These are phyloP conservation scores for Aureobasidium sp. DNA, from an alignment of 2,329 filamentous ascomycete genomes.

Conservation along the genomic window DNA sequence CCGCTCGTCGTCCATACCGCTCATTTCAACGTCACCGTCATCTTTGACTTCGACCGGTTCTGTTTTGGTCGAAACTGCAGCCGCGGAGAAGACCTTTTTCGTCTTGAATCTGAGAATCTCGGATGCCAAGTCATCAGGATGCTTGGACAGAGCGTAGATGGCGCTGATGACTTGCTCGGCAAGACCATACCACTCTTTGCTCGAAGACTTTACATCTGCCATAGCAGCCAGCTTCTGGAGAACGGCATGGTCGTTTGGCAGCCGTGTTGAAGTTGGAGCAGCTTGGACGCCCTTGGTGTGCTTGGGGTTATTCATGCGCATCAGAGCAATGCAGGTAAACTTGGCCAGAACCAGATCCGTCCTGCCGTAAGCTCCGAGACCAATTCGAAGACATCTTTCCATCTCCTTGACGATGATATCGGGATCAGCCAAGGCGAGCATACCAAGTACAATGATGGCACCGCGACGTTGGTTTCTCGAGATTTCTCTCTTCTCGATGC, in stretches of 20 bases:
- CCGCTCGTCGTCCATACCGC: conserved; percentile 24
- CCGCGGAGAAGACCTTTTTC: conserved; percentile 63
- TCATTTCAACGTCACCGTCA: conserved; percentile 32
- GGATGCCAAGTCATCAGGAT: conserved; percentile 87
- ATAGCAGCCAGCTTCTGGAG: conserved; percentile 73
- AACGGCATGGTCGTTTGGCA: conserved; percentile 88
- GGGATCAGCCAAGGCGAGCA: conserved; percentile 87
- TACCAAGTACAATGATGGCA: conserved; percentile 91
- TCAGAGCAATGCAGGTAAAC: conserved; percentile 88
- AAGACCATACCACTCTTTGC: conserved; percentile 87
- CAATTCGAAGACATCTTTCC: conserved; percentile 86
- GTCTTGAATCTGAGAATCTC: conserved; percentile 85
- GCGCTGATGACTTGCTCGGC: conserved; percentile 94
- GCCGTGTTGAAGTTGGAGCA: conserved; percentile 57
- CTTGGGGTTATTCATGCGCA: conserved; percentile 79
- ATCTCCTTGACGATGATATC: conserved; percentile 93
- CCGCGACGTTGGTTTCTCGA: conserved; percentile 84
- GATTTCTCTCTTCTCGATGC: conserved; percentile 86
- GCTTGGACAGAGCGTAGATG: conserved; percentile 88
- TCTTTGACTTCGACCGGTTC: conserved; percentile 20
- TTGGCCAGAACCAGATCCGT: conserved; percentile 82
- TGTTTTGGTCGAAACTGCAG: conserved; percentile 16
- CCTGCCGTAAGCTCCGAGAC: conserved; percentile 71
- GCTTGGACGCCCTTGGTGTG: conserved; percentile 63
- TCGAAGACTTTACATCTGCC: conserved; percentile 75